A percentile compares a stretch with the other conserved stretches of the same genome.
Evolutionary conservation across 305 asterid species (phyloP).

Genomic region (Fraxinus velutina): DNA sequence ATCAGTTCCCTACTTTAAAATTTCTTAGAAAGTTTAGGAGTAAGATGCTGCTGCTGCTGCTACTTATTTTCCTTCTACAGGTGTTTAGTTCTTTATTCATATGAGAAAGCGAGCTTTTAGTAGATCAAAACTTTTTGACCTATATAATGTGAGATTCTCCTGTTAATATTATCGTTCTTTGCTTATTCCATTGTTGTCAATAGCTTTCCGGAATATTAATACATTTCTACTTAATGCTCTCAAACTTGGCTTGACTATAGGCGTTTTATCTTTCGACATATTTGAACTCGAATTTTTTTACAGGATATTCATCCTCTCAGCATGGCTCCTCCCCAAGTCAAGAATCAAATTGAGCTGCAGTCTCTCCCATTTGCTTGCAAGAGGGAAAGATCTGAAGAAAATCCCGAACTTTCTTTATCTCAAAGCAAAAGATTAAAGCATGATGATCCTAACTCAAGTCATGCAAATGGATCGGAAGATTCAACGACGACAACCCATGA

Average conservation of each 20-base stretch:
- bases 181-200: background rate
- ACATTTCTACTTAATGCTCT: background rate
- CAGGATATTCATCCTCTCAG: constrained; percentile 52
- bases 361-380: constrained; percentile 56
- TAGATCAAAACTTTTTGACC: background rate
- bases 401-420: constrained; percentile 48
- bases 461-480: constrained; percentile 82
- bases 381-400: constrained; percentile 55
- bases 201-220: background rate
- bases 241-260: background rate
- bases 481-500: constrained; percentile 73
- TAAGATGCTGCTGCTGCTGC: background rate
- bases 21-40: background rate
- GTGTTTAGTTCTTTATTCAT: background rate
- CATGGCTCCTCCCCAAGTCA: constrained; percentile 39
- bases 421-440: constrained; percentile 54
- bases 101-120: background rate
- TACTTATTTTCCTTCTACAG: background rate
- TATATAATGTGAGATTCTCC: background rate
- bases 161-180: background rate
- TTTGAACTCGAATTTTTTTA: background rate
- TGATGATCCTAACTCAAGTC: constrained; percentile 55
- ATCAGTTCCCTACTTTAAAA: background rate
- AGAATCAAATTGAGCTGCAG: constrained; percentile 28
- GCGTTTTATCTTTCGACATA: background rate